Evolutionary conservation across 768 basidiomycete species (phyloP).

Genomic region (Tubosaeta brunneosetosa): DNA sequence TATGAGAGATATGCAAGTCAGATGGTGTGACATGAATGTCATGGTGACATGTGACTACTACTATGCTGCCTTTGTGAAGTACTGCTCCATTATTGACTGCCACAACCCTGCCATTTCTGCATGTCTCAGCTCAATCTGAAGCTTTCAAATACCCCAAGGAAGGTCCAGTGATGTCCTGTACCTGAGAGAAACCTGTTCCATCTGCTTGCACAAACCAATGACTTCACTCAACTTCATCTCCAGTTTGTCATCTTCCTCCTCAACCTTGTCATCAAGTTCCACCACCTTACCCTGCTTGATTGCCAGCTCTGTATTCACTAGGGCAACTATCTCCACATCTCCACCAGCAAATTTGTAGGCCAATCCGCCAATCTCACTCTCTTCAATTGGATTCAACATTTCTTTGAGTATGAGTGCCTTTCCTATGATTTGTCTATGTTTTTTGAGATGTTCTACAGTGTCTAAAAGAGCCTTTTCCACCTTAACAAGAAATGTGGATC

Average conservation of each 20-base stretch:
- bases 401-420: not conserved
- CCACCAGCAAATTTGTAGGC: constrained; percentile 1
- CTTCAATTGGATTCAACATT: not conserved
- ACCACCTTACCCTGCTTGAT: not conserved
- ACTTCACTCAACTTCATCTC: not conserved
- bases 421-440: not conserved
- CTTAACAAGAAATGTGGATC: no score
- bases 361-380: not conserved
- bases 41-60: no score
- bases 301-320: constrained; percentile 1
- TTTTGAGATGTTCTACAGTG: not conserved
- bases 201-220: not conserved
- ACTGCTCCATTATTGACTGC: no score
- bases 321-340: not conserved
- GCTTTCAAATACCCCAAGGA: no score
- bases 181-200: not conserved
- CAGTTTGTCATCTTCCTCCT: not conserved
- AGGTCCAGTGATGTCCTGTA: no score
- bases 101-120: no score
- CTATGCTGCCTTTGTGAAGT: no score
- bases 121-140: no score
- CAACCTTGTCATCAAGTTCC: no score
- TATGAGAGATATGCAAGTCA: no score
- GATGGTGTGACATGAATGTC: no score
- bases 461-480: not conserved